Conservation (phyloP, 2,329 filamentous ascomycete genomes). For the Pezicula carpinea region DNA sequence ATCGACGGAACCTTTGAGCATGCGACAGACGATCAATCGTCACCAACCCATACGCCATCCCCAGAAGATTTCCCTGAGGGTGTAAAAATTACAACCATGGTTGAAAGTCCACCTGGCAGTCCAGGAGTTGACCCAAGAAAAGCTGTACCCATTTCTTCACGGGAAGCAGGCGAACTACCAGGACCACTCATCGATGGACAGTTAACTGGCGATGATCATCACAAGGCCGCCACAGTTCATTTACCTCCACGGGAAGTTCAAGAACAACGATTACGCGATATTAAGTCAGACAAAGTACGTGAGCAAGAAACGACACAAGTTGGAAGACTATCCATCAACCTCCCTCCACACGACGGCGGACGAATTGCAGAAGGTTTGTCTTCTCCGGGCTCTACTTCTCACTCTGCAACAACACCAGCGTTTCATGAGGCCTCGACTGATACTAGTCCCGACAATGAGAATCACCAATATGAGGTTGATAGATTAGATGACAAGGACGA, state of each 20-base stretch:
- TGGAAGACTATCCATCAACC: constrained; percentile 29
- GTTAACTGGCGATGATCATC: constrained; percentile 17
- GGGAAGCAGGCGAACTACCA: constrained; percentile 28
- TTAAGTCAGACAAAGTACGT: constrained; percentile 33
- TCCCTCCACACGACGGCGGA: constrained; percentile 31
- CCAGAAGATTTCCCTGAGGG: constrained; percentile 17
- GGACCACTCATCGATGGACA: constrained; percentile 20
- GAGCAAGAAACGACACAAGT: constrained; percentile 23
- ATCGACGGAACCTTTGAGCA: constrained; percentile 19
- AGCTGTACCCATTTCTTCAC: constrained; percentile 26
- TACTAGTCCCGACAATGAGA: constrained; percentile 70
- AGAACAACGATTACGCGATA: constrained; percentile 36
- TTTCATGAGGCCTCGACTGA: constrained; percentile 65
- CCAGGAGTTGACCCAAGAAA: constrained; percentile 27
- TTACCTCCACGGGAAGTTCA: constrained; percentile 45
- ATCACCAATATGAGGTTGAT: constrained; percentile 47
- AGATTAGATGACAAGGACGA: constrained; percentile 41
- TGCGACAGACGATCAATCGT: constrained; percentile 11
- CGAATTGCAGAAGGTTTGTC: constrained; percentile 41
- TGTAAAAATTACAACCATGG: constrained; percentile 18
- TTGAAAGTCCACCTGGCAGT: constrained; percentile 25
- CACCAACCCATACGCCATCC: constrained; percentile 8
- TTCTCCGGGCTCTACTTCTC: constrained; percentile 62
- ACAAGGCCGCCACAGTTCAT: constrained; percentile 33
- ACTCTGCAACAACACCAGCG: constrained; percentile 68